These are phyloP conservation scores for Neobulgaria alba DNA, from an alignment of 2,329 filamentous ascomycete genomes.

Conservation along the genomic window DNA sequence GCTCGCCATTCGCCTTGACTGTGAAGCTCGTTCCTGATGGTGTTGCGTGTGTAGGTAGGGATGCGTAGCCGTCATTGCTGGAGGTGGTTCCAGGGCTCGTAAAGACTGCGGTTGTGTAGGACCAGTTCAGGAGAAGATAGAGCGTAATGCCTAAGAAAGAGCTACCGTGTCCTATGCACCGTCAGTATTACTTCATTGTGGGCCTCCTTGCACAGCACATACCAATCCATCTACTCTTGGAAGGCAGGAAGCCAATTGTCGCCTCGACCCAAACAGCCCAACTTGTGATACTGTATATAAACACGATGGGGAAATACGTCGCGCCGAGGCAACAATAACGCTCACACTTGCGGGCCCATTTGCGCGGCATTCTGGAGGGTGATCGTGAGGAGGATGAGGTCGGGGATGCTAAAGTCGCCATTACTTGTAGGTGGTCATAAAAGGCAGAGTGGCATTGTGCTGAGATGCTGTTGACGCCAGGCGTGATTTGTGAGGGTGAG, in stretches of 20 bases:
- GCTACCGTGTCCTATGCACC: conserved; percentile 43
- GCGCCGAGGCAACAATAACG: conserved; percentile 72
- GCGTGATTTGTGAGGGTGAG: too few relatives aligned
- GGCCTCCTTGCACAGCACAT: too few relatives aligned
- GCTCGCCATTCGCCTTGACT: conserved; percentile 81
- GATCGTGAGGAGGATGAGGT: conserved; percentile 30
- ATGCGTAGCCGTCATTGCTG: conserved; percentile 62
- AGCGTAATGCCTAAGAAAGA: conserved; percentile 61
- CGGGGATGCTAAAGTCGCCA: conserved; percentile 9
- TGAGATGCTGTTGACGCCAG: too few relatives aligned
- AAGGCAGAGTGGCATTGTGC: too few relatives aligned
- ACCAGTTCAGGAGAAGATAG: conserved; percentile 75
- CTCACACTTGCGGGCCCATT: conserved; percentile 64
- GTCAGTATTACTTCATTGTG: too few relatives aligned
- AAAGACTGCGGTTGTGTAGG: conserved; percentile 89
- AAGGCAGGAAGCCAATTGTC: conserved; percentile 54
- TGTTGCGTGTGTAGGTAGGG: conserved; percentile 65
- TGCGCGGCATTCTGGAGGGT: conserved; percentile 40
- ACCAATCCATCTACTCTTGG: conserved; percentile 50
- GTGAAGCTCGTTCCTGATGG: conserved; percentile 65
- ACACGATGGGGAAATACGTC: conserved; percentile 77
- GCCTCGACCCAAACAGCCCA: conserved; percentile 90
- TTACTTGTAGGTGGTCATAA: too few relatives aligned
- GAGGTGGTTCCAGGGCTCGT: conserved; percentile 73
- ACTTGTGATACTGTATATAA: conserved; percentile 83